phyloP scores from a whole-genome alignment of 192 early-diverging fungal species.

The Phycomyces nitens region DNA sequence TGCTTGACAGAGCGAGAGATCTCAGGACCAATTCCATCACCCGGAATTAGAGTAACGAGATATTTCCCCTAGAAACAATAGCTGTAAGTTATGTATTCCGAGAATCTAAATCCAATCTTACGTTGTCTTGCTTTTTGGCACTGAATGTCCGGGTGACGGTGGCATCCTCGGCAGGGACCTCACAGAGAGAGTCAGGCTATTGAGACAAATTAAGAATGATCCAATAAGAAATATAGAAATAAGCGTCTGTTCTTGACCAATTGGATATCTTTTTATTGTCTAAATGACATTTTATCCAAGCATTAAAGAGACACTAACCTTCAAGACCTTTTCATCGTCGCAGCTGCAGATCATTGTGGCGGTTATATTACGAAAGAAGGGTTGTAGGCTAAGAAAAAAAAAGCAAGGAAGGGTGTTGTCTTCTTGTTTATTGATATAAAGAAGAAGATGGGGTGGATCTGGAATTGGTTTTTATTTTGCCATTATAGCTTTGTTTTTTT shows the following conservation, averaged over 20 bases:
- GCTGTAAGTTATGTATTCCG: neutral
- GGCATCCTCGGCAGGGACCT: constrained; percentile 38
- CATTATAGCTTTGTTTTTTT: too few relatives aligned
- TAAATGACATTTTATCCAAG: too few relatives aligned
- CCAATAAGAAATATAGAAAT: too few relatives aligned
- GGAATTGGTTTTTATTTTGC: constrained; percentile 4
- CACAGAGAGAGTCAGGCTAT: constrained; percentile 26
- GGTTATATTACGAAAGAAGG: constrained; percentile 5
- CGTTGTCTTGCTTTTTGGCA: constrained; percentile 48
- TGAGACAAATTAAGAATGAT: neutral
- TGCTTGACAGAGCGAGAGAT: constrained; percentile 88
- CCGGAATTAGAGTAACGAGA: constrained; percentile 91
- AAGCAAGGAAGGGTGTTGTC: constrained; percentile 25
- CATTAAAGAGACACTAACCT: constrained; percentile 9
- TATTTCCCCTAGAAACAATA: constrained; percentile 63
- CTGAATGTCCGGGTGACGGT: constrained; percentile 48
- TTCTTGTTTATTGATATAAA: constrained; percentile 10
- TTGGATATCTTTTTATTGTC: too few relatives aligned
- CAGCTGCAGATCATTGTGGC: neutral
- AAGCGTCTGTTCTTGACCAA: too few relatives aligned
- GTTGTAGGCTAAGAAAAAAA: constrained; percentile 21
- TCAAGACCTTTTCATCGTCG: neutral
- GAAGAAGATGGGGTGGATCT: constrained; percentile 11
- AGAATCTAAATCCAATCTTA: constrained; percentile 22
- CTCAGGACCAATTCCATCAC: constrained; percentile 98